Base-by-base conservation (phyloP, 31 red algal genomes). In the Odonthalia washingtoniensis region DNA sequence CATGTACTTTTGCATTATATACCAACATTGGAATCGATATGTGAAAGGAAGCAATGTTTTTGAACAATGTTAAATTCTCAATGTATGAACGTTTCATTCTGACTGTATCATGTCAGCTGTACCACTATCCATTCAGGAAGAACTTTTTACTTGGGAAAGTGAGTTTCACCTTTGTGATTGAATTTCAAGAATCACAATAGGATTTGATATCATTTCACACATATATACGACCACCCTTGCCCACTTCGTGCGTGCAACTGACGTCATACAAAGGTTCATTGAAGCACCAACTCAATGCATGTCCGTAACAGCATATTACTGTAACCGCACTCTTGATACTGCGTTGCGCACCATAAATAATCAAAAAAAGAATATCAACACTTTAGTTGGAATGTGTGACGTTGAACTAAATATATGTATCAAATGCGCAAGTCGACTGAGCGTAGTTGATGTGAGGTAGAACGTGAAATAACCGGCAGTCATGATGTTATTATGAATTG, bases 151-250 rank as follows among this genome's bases (percentile, higher is more conserved):
- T 1, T 80, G 77, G 77, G 77, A 80, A n/a, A 61, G 63, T 18
- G 77, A 80, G 35, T 24, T 65, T 12, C 39, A 63, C 31, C 53
- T 80, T 21, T 80, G 77, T 35, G 77, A 80, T 3, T 53, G 63
- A 18, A 61, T 61, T 2, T 34, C 44, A 31, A 37, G 77, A 49
- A 61, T 52, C 14, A 53, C 46, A 40, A 63, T 39, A 24, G 77
- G 46, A 27, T 38, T 80, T 39, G 77, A 80, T 35, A 33, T 38
- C 28, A 65, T n/a, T 33, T 31, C 44, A 17, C 28, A 65, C 34
- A 14, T 38, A 16, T 38, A 57, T 24, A 61, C 27, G 12, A 36
- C 24, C 2, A 0, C 63, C 2, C 27, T 80, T 39, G 77, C 77
- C 21, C 77, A 80, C 28, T 80, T 80, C 39, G 24, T 26, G 3